Evolutionary conservation across 2,329 filamentous ascomycete genomes (phyloP).

Genomic region (Drechslerella stenobrocha): DNA sequence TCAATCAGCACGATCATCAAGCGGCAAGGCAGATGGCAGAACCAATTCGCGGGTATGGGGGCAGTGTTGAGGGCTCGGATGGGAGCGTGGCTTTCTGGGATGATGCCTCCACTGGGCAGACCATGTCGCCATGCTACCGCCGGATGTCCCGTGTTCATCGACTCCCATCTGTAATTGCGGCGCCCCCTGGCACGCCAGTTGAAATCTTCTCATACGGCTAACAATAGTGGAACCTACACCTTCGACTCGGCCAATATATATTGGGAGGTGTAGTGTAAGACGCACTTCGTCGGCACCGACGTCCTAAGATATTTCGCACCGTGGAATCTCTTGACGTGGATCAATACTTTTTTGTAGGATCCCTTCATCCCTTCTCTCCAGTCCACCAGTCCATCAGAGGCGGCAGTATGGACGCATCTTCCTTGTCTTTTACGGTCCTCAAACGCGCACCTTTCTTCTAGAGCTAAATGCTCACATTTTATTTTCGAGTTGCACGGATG

Average conservation of each 20-base stretch:
- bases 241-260: conserved; percentile 6
- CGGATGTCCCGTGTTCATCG: not conserved
- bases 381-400: conserved; percentile 27
- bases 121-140: conserved; percentile 1
- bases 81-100: not conserved
- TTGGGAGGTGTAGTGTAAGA: conserved; percentile 37
- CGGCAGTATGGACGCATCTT: conserved; percentile 31
- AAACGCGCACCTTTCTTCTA: conserved; percentile 28
- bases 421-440: conserved; percentile 42
- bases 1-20: conserved; percentile 13
- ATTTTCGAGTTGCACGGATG: not conserved
- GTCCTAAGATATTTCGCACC: conserved; percentile 18
- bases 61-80: not conserved
- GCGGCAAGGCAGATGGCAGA: conserved; percentile 4
- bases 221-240: conserved; percentile 48
- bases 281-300: conserved; percentile 34
- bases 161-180: conserved; percentile 10
- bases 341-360: conserved; percentile 21
- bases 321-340: conserved; percentile 10
- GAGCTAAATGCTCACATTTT: not conserved
- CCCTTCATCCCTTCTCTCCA: conserved; percentile 32
- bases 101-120: conserved; percentile 1
- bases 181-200: conserved; percentile 24
- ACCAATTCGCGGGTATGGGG: not conserved
- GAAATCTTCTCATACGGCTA: conserved; percentile 47